Conservation (phyloP, 2,329 filamentous ascomycete genomes). For the Waltergamsia citrina region DNA sequence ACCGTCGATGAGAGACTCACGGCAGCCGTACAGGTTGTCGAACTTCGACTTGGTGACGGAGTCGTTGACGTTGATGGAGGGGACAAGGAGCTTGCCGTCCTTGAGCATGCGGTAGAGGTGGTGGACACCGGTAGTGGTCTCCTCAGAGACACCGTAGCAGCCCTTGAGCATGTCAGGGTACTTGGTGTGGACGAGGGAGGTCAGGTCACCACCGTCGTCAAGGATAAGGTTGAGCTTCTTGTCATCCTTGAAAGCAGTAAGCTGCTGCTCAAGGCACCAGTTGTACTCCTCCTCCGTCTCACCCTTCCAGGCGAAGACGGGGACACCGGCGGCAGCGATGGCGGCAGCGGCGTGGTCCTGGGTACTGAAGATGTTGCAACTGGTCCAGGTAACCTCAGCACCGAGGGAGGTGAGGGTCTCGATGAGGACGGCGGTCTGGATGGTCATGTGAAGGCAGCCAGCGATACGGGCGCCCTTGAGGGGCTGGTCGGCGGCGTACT, state of each 20-base stretch:
- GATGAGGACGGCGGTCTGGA: constrained; percentile 98
- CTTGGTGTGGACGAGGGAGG: constrained; percentile 91
- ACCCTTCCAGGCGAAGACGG: constrained; percentile 71
- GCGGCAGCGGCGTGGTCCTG: constrained; percentile 97
- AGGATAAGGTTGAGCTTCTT: constrained; percentile 98
- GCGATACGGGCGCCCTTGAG: constrained; percentile 92
- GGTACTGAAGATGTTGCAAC: constrained; percentile 99
- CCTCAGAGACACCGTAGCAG: constrained; percentile 98
- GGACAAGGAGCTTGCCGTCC: constrained; percentile 79
- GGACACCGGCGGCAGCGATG: constrained; percentile 87
- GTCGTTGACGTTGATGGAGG: constrained; percentile 99
- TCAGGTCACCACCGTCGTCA: constrained; percentile 96
- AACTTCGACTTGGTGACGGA: constrained; percentile 99
- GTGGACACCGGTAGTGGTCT: constrained; percentile 99
- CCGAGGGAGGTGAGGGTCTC: constrained; percentile 92
- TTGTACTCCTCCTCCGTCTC: constrained; percentile 99
- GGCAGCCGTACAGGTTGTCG: constrained; percentile 99
- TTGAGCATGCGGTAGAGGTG: constrained; percentile 98
- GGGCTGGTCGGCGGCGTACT: constrained; percentile 90
- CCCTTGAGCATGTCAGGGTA: constrained; percentile 97
- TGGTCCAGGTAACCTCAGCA: constrained; percentile 97
- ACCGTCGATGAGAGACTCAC: constrained; percentile 95
- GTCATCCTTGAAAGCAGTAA: constrained; percentile 91
- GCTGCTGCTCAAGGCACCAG: constrained; percentile 99
- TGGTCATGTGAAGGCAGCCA: constrained; percentile 98